Evolutionary conservation across 164 flowering plant species (phyloP).

Genomic region (Berberis thunbergii): DNA sequence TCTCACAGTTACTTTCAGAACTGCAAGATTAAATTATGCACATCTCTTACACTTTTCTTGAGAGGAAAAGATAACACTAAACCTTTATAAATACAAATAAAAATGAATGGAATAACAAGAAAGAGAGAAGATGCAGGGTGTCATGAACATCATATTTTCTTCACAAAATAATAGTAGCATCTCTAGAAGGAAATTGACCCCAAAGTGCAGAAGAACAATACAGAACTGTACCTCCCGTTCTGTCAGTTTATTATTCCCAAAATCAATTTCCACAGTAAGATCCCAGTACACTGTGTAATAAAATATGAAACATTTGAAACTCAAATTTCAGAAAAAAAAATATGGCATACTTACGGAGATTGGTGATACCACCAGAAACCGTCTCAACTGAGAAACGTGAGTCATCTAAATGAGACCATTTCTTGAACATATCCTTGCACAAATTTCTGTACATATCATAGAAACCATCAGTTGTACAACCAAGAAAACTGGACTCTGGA

Average conservation of each 20-base stretch:
- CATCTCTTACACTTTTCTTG: constrained; percentile 1
- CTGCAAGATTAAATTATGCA: constrained; percentile 30
- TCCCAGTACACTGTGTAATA: neutral
- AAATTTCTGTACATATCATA: constrained; percentile 36
- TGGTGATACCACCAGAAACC: constrained; percentile 94
- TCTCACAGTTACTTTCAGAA: constrained; percentile 70
- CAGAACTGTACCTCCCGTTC: neutral
- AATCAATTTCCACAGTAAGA: neutral
- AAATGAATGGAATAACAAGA: too few species aligned
- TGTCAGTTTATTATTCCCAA: too few species aligned
- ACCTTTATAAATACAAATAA: neutral
- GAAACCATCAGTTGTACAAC: too few species aligned
- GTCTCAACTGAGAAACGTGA: constrained; percentile 65
- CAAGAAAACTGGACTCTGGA: too few species aligned
- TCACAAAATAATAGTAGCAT: too few species aligned
- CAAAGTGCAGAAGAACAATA: neutral
- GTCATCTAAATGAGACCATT: constrained; percentile 66
- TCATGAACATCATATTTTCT: too few species aligned
- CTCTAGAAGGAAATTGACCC: too few species aligned
- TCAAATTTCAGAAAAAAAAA: neutral
- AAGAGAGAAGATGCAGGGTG: too few species aligned
- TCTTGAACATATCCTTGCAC: constrained; percentile 72
- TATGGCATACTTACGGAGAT: constrained; percentile 48
- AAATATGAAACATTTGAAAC: too few species aligned
- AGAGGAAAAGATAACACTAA: neutral